Percentiles rank a stretch among this genome's conserved stretches.
phyloP scores from a whole-genome alignment of 2,329 filamentous ascomycete species.

The Aquanectria penicillioides region DNA sequence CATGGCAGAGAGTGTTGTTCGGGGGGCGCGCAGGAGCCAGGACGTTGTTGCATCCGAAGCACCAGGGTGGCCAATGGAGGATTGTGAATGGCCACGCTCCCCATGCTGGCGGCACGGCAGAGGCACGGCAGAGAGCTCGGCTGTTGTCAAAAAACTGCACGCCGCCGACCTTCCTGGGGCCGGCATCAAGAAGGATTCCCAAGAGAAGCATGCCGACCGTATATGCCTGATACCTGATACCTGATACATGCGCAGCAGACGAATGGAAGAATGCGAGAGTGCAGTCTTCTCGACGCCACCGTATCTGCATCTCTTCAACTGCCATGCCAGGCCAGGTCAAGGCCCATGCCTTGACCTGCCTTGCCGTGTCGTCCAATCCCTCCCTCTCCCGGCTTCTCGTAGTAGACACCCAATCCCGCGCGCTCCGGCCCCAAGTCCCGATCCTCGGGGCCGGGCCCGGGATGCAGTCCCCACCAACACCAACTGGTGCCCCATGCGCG shows the following conservation, averaged over 20 bases:
- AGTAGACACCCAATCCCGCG: constrained; percentile 15
- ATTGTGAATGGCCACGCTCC: constrained; percentile 1
- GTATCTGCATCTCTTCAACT: not conserved
- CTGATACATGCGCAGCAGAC: not conserved
- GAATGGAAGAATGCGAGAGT: constrained; percentile 6
- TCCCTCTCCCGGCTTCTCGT: not conserved
- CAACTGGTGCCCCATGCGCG: constrained; percentile 18
- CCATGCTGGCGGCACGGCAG: constrained; percentile 19
- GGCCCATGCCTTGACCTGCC: too few relatives aligned
- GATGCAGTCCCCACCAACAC: constrained; percentile 20
- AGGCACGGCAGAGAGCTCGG: constrained; percentile 25
- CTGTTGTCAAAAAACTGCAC: constrained; percentile 11
- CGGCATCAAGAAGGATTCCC: not conserved
- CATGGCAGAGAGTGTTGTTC: not conserved
- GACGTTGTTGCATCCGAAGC: constrained; percentile 12
- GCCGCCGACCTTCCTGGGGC: constrained; percentile 1
- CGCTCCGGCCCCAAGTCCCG: constrained; percentile 23
- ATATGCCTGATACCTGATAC: not conserved
- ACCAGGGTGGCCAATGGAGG: not conserved
- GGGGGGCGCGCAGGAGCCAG: constrained; percentile 10
- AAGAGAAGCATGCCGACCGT: constrained; percentile 14
- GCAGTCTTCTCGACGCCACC: constrained; percentile 4
- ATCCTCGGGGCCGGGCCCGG: constrained; percentile 33
- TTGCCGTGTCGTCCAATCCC: not conserved
- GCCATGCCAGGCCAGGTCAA: too few relatives aligned